Conservation (phyloP, 2,329 filamentous ascomycete genomes). For the Pestalotiopsis sp. region DNA sequence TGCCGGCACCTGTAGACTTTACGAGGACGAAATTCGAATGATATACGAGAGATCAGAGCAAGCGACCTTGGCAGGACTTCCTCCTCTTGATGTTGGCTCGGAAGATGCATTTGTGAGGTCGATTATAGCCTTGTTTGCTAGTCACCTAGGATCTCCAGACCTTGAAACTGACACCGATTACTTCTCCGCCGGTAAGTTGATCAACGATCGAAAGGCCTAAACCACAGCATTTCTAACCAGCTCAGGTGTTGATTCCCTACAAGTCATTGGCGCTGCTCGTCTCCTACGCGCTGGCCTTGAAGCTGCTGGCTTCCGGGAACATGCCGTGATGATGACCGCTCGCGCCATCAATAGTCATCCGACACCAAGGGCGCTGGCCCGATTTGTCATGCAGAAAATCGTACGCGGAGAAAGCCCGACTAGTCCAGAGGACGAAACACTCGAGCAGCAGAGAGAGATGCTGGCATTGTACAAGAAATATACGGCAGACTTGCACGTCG, state of each 20-base stretch:
- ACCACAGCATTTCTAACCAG: background rate
- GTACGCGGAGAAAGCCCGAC: too few relatives aligned
- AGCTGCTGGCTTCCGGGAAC: slow-evolving; percentile 23
- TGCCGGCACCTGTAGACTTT: slow-evolving; percentile 39
- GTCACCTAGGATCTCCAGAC: slow-evolving; percentile 24
- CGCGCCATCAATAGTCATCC: slow-evolving; percentile 43
- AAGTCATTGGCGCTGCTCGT: slow-evolving; percentile 39
- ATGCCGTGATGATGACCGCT: slow-evolving; percentile 29
- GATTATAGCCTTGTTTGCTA: slow-evolving; percentile 32
- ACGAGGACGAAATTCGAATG: slow-evolving; percentile 43
- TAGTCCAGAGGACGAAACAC: too few relatives aligned
- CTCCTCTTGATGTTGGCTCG: slow-evolving; percentile 30
- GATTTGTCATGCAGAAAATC: too few relatives aligned
- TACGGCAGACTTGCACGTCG: slow-evolving; percentile 27
- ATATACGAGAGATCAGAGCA: slow-evolving; percentile 35
- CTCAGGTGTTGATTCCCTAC: slow-evolving; percentile 41
- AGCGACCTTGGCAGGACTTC: slow-evolving; percentile 19
- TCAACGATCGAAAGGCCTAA: too few relatives aligned
- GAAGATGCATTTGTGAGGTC: slow-evolving; percentile 30
- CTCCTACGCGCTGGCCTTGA: slow-evolving; percentile 37
- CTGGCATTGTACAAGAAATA: slow-evolving; percentile 32
- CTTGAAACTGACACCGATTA: slow-evolving; percentile 38
- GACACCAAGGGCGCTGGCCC: slow-evolving; percentile 35
- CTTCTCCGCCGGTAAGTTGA: slow-evolving; percentile 30
- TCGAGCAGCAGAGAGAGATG: too few relatives aligned